phyloP scores from a whole-genome alignment of 306 rosid genomes.

The Quercus aquifolioides region DNA sequence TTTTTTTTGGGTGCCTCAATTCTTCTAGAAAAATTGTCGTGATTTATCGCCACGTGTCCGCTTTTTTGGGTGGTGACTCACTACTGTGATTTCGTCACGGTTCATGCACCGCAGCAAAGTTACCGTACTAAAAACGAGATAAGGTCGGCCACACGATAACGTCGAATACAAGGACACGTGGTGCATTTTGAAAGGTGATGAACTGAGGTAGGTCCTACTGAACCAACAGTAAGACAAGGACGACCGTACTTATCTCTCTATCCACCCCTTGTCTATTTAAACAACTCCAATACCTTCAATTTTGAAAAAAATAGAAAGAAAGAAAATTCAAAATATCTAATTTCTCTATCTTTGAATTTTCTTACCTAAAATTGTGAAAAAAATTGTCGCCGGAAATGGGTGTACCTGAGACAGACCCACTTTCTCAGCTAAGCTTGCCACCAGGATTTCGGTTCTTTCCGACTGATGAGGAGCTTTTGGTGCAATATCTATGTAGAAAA shows the following conservation, averaged over 20 bases:
- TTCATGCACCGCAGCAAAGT: slow-evolving; percentile 38
- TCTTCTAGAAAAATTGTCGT: slow-evolving; percentile 10
- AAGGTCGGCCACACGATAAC: slow-evolving; percentile 58
- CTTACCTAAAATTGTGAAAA: background rate
- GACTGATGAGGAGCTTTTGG: slow-evolving; percentile 89
- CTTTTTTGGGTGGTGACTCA: background rate
- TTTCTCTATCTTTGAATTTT: background rate
- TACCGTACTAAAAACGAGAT: slow-evolving; percentile 50
- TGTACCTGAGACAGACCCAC: slow-evolving; percentile 51
- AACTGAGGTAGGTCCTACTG: slow-evolving; percentile 37
- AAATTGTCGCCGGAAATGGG: slow-evolving; percentile 42
- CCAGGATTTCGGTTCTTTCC: slow-evolving; percentile 92
- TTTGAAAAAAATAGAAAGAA: slow-evolving; percentile 15
- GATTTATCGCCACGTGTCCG: slow-evolving; percentile 22
- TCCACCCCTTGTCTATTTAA: slow-evolving; percentile 27
- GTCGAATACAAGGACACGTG: slow-evolving; percentile 41
- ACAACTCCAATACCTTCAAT: slow-evolving; percentile 20
- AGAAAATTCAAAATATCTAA: background rate
- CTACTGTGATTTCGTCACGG: slow-evolving; percentile 1
- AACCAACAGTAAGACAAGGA: slow-evolving; percentile 22
- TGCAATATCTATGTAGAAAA: slow-evolving; percentile 79
- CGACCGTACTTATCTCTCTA: slow-evolving; percentile 43
- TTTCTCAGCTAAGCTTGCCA: slow-evolving; percentile 69
- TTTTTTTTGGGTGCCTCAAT: no score
- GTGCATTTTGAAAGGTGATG: background rate